phyloP scores from a whole-genome alignment of 1,284 basidiomycete species.

The Pisolithus thermaeus region DNA sequence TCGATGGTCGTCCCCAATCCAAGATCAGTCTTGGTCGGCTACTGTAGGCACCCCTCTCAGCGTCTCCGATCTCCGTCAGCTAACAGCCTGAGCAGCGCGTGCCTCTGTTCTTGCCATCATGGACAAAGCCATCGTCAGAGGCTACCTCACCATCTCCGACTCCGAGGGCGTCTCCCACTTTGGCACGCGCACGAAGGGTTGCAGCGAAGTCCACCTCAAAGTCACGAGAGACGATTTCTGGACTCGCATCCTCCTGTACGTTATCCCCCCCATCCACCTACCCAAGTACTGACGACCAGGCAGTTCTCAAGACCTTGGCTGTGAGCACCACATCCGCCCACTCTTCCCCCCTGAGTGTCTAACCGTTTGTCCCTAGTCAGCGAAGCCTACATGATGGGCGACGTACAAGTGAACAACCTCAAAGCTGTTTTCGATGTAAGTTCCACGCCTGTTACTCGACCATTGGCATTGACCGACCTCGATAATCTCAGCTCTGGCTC shows the following conservation, averaged over 20 bases:
- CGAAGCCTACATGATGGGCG: conserved; percentile 85
- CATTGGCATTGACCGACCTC: conserved; percentile 10
- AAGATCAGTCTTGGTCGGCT: conserved; percentile 22
- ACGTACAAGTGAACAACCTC: conserved; percentile 69
- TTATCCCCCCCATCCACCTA: not conserved
- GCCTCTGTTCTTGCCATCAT: conserved; percentile 58
- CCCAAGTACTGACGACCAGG: conserved; percentile 11
- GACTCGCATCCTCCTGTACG: conserved; percentile 67
- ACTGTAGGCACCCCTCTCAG: conserved; percentile 14
- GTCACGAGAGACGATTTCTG: conserved; percentile 75
- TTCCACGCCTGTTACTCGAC: conserved; percentile 8
- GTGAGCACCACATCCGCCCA: conserved; percentile 36
- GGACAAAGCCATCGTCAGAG: conserved; percentile 50
- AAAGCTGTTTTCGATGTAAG: conserved; percentile 75
- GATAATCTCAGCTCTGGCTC: conserved; percentile 63
- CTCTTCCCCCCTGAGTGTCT: conserved; percentile 10
- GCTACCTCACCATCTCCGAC: conserved; percentile 61
- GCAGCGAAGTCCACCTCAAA: conserved; percentile 56
- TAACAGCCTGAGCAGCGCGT: conserved; percentile 40
- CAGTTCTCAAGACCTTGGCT: conserved; percentile 69
- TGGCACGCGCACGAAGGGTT: conserved; percentile 46
- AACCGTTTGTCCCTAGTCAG: conserved; percentile 49
- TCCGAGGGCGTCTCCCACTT: conserved; percentile 51
- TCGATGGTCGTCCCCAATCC: conserved; percentile 27
- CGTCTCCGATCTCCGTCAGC: not conserved